Percentiles rank a stretch among this genome's conserved stretches.
phyloP scores from a whole-genome alignment of 345 rosid species.

The Microcos paniculata region DNA sequence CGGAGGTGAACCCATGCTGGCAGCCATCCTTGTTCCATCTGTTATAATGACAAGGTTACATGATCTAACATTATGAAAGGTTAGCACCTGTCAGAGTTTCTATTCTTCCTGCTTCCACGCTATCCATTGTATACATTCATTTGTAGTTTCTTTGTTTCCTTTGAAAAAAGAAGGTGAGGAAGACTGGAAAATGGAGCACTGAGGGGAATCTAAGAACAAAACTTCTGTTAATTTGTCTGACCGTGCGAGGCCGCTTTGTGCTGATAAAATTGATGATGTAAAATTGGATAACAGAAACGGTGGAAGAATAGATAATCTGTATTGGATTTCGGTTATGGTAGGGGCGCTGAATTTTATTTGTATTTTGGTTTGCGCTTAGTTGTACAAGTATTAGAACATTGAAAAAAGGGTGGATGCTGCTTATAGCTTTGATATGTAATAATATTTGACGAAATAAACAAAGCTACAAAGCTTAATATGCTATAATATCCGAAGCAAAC shows the following conservation, averaged over 20 bases:
- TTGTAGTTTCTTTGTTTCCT: background rate
- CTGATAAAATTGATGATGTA: background rate
- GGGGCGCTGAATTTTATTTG: constrained; percentile 9
- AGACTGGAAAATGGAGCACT: background rate
- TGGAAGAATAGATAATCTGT: constrained; percentile 41
- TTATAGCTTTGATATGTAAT: background rate
- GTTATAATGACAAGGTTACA: no score
- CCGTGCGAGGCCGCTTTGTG: background rate
- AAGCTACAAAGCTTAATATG: background rate
- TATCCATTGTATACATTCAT: background rate
- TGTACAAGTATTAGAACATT: background rate
- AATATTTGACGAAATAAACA: background rate
- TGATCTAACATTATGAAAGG: no score
- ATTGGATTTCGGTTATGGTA: constrained; percentile 24
- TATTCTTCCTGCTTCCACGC: background rate
- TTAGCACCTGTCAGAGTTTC: background rate
- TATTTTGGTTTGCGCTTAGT: constrained; percentile 4
- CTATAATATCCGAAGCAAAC: background rate
- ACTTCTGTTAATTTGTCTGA: background rate
- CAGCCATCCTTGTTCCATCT: no score
- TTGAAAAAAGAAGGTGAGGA: background rate
- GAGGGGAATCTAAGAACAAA: background rate
- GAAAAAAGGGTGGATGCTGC: background rate
- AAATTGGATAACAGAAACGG: constrained; percentile 21
- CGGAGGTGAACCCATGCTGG: background rate